phyloP scores from a whole-genome alignment of 129 eudicot species.

The Mikania micrantha region DNA sequence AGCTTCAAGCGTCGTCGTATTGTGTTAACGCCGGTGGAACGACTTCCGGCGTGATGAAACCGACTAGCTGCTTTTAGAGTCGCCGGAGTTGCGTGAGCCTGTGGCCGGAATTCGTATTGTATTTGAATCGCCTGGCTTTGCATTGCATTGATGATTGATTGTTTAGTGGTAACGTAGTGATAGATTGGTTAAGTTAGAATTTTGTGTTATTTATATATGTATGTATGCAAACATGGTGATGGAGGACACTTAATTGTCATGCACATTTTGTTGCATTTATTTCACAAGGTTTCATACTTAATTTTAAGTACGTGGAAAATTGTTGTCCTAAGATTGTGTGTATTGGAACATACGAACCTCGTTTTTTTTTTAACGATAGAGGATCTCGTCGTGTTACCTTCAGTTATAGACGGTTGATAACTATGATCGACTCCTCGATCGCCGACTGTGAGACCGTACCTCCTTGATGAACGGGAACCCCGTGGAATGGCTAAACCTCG shows the following conservation, averaged over 20 bases:
- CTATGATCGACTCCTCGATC: too few relatives aligned
- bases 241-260: constrained; percentile 11
- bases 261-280: not conserved
- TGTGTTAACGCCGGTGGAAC: constrained; percentile 50
- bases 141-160: constrained; percentile 1
- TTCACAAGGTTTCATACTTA: not conserved
- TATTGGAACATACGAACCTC: too few relatives aligned
- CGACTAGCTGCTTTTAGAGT: constrained; percentile 39
- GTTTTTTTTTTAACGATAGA: too few relatives aligned
- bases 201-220: too few relatives aligned
- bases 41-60: constrained; percentile 36
- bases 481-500: too few relatives aligned
- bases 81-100: constrained; percentile 15
- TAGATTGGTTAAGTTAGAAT: not conserved
- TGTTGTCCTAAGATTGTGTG: too few relatives aligned
- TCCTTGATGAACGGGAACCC: too few relatives aligned
- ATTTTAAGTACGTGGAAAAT: not conserved
- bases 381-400: too few relatives aligned
- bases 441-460: too few relatives aligned
- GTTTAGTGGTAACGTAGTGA: not conserved
- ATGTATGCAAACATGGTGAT: constrained; percentile 12
- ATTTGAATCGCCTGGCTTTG: constrained; percentile 33
- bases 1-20: constrained; percentile 19
- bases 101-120: constrained; percentile 28
- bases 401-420: too few relatives aligned